Evolutionary conservation across 495 filamentous ascomycete genomes (phyloP), one percentile per base, ranked within the genome.

Genomic region (Hypoxylon lenormandii): DNA sequence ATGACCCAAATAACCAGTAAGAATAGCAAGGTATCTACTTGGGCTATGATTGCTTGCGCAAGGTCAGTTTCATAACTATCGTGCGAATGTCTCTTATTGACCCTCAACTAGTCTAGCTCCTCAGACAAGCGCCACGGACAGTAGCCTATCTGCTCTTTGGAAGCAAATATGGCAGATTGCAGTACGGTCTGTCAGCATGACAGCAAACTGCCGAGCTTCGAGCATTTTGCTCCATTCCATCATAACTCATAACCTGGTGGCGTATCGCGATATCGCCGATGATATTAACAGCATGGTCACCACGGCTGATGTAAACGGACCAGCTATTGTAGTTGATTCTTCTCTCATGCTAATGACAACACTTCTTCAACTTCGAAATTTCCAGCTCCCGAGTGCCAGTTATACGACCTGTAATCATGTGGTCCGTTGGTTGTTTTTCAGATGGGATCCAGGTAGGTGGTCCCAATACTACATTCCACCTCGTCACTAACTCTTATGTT

Each of bases 261-360:
- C 87, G 7, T 88, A 90, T 62, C 82, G 88, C 28, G 78, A 85
- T 42, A 78, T 91, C 26, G 82, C 86, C 13, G 84, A 90, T 50
- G 83, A 87, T 37, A 81, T 89, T 43, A 88, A 88, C 60, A 85
- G 85, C 36, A 90, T 95, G 71, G 80, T 95, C 36, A 82, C 85
- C 6, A 89, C 90, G 13, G 86, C 90, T 51, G 92, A 93, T 63
- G 81, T 95, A 45, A 93, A 89, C 74, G 93, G 93, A 0, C 96
- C 94, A 2, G 89, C 89, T 18, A 73, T 88, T 18, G 81, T 96
- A n/a, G 87, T 89, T 5, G 95, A 97, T 72, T 86, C 91, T 26
- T 88, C 91, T 23, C 77, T 94, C n/a, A 82, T 82, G 2, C 74
- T 97, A 28, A 94, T 93, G 90, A 80, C 84, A 6, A 85, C 83